Evolutionary conservation across 495 filamentous ascomycete species (phyloP), one percentile per base, ranked within the genome.

Genomic region (Copromyces sp.): DNA sequence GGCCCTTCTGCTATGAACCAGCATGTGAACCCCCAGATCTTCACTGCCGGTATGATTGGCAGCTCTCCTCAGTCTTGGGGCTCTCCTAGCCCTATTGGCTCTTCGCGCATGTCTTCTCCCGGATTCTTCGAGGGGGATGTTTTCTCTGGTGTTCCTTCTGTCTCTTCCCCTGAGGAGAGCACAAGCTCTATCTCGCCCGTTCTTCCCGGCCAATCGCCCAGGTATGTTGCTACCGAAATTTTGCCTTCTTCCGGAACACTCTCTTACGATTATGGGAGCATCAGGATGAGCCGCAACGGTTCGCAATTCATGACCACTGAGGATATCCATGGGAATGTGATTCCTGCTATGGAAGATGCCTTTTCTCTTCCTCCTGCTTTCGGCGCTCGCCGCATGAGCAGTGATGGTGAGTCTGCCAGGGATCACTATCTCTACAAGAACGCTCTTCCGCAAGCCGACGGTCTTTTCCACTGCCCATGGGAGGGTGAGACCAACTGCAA

Each of bases 391-490:
- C 84, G 84, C 69, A 75, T 81, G 73, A 85, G 84, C 77, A 80
- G 80, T 70, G 84, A 86, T 38, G 83, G 83, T 77, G 84, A 90
- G 79, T 90, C 89, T 82, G 92, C 93, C 20, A 84, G 94, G 80
- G 90, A 91, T 75, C 90, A 97, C 81, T 88, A 86, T 39, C 87
- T 92, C 74, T 97, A 97, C 83, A 89, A 91, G 78, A 88, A 88
- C 78, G 86, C 87, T 59, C 88, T 87, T 61, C 86, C 86, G 39
- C 77, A 89, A 53, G 83, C 83, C 74, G 92, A 96, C 83, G 92
- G 91, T 79, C 87, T 95, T 68, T 98, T 94, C 82, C 92, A 96
- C 84, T 98, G 94, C 88, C 94, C 94, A 32, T 94, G 89, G 84
- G 90, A 92, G 81, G 88, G 88, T 80, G 86, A 92, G 74, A 82